These are phyloP conservation scores for Fusarium aywerte DNA, from an alignment of 2,329 filamentous ascomycete species.

Conservation along the genomic window DNA sequence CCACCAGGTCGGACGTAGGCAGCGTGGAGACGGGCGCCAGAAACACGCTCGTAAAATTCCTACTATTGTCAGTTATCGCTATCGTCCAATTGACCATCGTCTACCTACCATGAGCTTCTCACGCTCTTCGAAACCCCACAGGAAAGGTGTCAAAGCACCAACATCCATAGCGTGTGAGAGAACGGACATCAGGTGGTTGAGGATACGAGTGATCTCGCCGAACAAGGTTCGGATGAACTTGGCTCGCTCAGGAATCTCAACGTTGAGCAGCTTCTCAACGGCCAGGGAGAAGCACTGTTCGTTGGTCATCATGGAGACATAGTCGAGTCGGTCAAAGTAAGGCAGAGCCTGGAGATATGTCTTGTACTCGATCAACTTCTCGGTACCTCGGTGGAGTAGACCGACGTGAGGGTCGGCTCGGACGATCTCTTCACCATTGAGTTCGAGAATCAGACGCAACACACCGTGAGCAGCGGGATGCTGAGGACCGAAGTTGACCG, in stretches of 20 bases:
- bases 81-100: not conserved
- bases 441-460: conserved; percentile 94
- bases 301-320: conserved; percentile 99
- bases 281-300: conserved; percentile 97
- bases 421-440: conserved; percentile 97
- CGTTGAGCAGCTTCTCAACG: conserved; percentile 96
- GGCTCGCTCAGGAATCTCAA: conserved; percentile 93
- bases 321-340: conserved; percentile 98
- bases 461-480: conserved; percentile 98
- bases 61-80: conserved; percentile 52
- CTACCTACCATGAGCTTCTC: conserved; percentile 96
- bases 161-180: conserved; percentile 99
- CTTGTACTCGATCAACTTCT: conserved; percentile 99
- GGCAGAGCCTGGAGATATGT: conserved; percentile 97
- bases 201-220: conserved; percentile 89
- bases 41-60: conserved; percentile 99
- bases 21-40: conserved; percentile 94
- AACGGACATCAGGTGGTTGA: conserved; percentile 99
- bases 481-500: conserved; percentile 98
- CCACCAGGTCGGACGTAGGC: conserved; percentile 97
- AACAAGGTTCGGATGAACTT: conserved; percentile 98
- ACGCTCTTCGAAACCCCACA: conserved; percentile 99
- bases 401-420: conserved; percentile 97
- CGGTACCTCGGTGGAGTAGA: conserved; percentile 93
- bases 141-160: conserved; percentile 94